phyloP scores from a whole-genome alignment of 2,329 filamentous ascomycete species.

The Cladophialophora chaetospira region DNA sequence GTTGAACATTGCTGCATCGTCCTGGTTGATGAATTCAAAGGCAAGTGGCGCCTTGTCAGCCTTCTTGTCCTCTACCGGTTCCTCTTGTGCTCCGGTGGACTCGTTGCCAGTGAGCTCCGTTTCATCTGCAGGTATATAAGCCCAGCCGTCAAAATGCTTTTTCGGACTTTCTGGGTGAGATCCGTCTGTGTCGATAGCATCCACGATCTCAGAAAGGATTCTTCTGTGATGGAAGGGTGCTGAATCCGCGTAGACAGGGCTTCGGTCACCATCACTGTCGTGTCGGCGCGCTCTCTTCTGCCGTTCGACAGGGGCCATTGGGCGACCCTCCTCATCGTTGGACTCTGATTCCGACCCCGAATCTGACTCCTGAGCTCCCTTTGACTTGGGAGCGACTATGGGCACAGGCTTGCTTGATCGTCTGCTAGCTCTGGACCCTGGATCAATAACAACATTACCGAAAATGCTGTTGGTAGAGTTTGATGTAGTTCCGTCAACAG shows the following conservation, averaged over 20 bases:
- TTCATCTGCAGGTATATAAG: constrained; percentile 32
- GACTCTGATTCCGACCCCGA: constrained; percentile 63
- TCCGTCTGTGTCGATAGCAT: constrained; percentile 19
- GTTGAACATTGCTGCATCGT: constrained; percentile 52
- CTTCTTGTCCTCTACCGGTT: constrained; percentile 39
- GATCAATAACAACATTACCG: constrained; percentile 64
- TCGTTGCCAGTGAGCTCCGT: constrained; percentile 42
- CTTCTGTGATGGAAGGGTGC: constrained; percentile 35
- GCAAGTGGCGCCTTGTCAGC: constrained; percentile 51
- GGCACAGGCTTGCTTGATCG: constrained; percentile 80
- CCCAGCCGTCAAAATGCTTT: constrained; percentile 31
- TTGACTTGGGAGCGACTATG: constrained; percentile 55
- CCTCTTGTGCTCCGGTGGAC: constrained; percentile 39
- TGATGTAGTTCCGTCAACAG: constrained; percentile 30
- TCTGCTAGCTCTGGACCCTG: constrained; percentile 61
- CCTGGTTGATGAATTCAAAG: constrained; percentile 60
- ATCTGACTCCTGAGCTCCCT: constrained; percentile 36
- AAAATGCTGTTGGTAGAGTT: constrained; percentile 57
- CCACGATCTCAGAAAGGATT: constrained; percentile 25
- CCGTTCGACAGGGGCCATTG: constrained; percentile 66
- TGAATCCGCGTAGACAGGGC: constrained; percentile 70
- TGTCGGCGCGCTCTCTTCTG: constrained; percentile 71
- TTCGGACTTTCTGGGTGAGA: constrained; percentile 12
- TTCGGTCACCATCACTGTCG: constrained; percentile 67
- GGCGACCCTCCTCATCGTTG: constrained; percentile 55